A percentile compares a stretch with the other conserved stretches of the same genome.
Evolutionary conservation across 148 eudicot species (phyloP).

Genomic region (Euryodendron excelsum): DNA sequence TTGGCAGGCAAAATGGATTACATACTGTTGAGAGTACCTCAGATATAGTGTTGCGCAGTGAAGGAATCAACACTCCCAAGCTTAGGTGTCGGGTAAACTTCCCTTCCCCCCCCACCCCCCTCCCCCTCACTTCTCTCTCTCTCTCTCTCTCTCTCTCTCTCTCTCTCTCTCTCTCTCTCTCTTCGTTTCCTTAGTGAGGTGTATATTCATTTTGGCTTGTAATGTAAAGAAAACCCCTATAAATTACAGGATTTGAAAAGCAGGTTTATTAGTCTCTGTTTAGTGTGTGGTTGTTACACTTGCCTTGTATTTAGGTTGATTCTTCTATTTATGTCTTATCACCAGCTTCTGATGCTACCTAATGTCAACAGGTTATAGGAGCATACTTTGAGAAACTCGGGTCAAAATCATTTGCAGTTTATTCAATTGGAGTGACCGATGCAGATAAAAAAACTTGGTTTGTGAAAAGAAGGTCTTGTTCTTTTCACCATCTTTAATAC

Average conservation of each 20-base stretch:
- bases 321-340: neutral
- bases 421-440: constrained; percentile 89
- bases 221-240: neutral
- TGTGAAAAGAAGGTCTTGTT: constrained; percentile 87
- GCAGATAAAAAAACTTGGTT: constrained; percentile 80
- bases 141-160: too few species aligned
- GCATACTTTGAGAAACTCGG: constrained; percentile 91
- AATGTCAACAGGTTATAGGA: constrained; percentile 65
- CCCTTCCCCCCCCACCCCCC: neutral
- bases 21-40: constrained; percentile 32
- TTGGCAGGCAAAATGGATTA: constrained; percentile 40
- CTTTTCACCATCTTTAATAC: constrained; percentile 8
- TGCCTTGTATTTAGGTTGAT: neutral
- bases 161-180: too few species aligned
- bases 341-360: constrained; percentile 3
- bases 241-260: neutral
- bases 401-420: constrained; percentile 95
- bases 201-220: neutral
- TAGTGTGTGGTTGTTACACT: neutral
- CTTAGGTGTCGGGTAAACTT: constrained; percentile 76
- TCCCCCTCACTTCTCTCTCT: too few species aligned
- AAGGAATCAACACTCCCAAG: constrained; percentile 57
- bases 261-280: neutral
- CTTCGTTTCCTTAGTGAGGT: neutral
- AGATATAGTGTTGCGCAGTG: constrained; percentile 47